Evolutionary conservation across 1,284 basidiomycete species (phyloP), one percentile per base, ranked within the genome.

Genomic region (Earliella scabrosa): DNA sequence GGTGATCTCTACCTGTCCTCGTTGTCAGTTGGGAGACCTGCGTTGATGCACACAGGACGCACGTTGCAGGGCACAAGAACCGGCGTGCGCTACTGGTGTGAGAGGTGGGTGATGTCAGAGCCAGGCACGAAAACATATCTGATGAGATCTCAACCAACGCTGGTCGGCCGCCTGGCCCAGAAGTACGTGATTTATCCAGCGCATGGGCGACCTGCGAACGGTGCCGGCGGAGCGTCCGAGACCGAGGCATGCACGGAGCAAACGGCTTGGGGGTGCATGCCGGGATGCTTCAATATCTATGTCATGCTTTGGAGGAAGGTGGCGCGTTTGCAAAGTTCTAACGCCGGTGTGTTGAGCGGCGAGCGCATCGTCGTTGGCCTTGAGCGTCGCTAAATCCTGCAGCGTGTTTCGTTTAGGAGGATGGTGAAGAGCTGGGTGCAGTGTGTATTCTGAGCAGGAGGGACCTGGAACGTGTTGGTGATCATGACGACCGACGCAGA

Each of bases 401-500:
- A 41, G 13, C 21, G 11, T 9, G 26, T 16, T 41, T 41, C 21
- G 3, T 41, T 20, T 24, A 14, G 23, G n/a, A n/a, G n/a, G n/a
- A n/a, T 16, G 3, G 21, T 13, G 40, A 5, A 20, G 27, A n/a
- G n/a, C n/a, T n/a, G 18, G 27, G n/a, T 20, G 10, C 4, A 24
- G 43, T n/a, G 10, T 9, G 29, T 45, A 20, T 45, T 8, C 27
- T 45, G 18, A 16, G 18, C 4, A 16, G 23, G 2, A 9, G 14
- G 9, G 23, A 4, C 11, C 23, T 44, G 27, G n/a, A 31, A 18
- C 27, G 1, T 39, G 34, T 26, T 36, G n/a, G 54, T 56, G n/a
- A 46, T 34, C 56, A 52, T 50, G 46, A 36, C 50, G 51, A 57
- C 47, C 50, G 47, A 57, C 14, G 45, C 35, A 56, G 48, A 32